Conservation (phyloP, 2,329 filamentous ascomycete genomes). For the Cladosporium sp. region DNA sequence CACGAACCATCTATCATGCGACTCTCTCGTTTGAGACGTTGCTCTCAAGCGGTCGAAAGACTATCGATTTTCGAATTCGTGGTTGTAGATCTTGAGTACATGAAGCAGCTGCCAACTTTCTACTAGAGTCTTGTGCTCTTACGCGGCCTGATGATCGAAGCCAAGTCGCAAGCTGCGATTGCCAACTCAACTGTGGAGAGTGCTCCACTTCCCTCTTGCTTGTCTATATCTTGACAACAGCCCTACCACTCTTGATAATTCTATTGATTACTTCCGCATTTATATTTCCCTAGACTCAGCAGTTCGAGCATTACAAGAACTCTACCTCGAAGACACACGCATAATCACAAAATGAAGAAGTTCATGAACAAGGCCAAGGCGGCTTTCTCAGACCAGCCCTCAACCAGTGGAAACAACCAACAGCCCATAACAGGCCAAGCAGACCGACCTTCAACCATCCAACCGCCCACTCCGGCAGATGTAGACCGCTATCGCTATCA, state of each 20-base stretch:
- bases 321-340: neutral
- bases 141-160: neutral
- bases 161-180: constrained; percentile 2
- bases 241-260: neutral
- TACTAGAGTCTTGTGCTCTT: neutral
- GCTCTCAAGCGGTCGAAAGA: no score
- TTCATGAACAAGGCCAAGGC: constrained; percentile 37
- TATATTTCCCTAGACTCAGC: no score
- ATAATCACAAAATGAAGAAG: constrained; percentile 30
- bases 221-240: constrained; percentile 5
- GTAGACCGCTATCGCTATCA: constrained; percentile 56
- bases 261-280: neutral
- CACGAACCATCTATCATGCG: no score
- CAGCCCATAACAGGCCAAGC: constrained; percentile 17
- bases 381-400: constrained; percentile 25
- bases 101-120: neutral
- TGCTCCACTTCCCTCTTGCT: constrained; percentile 3
- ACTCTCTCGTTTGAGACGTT: no score
- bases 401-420: constrained; percentile 16
- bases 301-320: no score
- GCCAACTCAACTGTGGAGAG: constrained; percentile 1
- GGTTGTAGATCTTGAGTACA: neutral
- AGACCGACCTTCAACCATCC: constrained; percentile 31
- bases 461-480: constrained; percentile 35
- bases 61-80: no score